phyloP scores from a whole-genome alignment of 2,329 filamentous ascomycete genomes.

The Zasmidium angulare region DNA sequence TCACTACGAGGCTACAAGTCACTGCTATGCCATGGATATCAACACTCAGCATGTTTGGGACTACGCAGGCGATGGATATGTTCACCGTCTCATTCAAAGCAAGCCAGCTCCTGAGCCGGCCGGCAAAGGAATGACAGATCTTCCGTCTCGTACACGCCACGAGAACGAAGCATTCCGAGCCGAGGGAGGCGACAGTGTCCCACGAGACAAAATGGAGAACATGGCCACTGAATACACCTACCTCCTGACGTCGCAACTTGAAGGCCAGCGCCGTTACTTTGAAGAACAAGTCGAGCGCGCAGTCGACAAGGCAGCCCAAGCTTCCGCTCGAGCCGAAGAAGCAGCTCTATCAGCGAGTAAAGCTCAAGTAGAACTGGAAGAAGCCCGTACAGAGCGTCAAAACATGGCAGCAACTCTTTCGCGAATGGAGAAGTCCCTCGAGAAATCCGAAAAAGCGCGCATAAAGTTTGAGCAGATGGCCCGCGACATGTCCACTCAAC shows the following conservation, averaged over 20 bases:
- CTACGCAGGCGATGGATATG: constrained; percentile 92
- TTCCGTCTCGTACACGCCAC: constrained; percentile 57
- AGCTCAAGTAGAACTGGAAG: constrained; percentile 51
- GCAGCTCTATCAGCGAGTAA: constrained; percentile 52
- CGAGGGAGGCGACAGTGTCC: constrained; percentile 64
- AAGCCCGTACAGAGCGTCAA: constrained; percentile 56
- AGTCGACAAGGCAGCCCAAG: constrained; percentile 81
- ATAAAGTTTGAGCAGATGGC: constrained; percentile 74
- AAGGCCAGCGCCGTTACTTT: constrained; percentile 89
- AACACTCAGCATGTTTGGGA: constrained; percentile 97
- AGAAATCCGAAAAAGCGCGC: constrained; percentile 66
- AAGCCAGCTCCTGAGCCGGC: constrained; percentile 62
- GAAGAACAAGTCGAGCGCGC: constrained; percentile 88
- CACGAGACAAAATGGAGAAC: constrained; percentile 68
- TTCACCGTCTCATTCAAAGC: constrained; percentile 90
- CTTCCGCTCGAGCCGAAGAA: constrained; percentile 64
- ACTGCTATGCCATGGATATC: constrained; percentile 90
- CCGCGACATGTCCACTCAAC: constrained; percentile 69
- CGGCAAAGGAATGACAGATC: constrained; percentile 65
- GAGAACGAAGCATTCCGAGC: constrained; percentile 39
- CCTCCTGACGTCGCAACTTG: constrained; percentile 86
- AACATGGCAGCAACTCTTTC: constrained; percentile 59
- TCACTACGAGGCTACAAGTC: constrained; percentile 85
- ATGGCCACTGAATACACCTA: constrained; percentile 95
- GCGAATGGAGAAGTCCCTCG: constrained; percentile 69